phyloP scores from a whole-genome alignment of 345 rosid species.

The Alliaria petiolata region DNA sequence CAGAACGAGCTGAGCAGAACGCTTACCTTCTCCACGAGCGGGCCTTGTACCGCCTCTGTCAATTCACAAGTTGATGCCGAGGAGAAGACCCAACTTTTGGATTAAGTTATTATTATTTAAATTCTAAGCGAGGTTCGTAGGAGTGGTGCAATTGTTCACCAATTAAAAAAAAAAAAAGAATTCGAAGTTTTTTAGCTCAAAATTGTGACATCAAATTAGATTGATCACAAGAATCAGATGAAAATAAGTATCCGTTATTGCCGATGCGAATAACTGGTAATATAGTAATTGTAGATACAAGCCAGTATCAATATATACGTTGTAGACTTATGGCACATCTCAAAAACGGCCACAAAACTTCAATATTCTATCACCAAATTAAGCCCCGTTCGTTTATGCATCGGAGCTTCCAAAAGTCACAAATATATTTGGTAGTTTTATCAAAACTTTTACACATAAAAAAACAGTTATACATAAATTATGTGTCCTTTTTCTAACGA shows the following conservation, averaged over 20 bases:
- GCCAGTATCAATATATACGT: no score
- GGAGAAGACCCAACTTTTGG: constrained; percentile 33
- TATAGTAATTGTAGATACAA: no score
- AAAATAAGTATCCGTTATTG: no score
- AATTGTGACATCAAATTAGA: background rate
- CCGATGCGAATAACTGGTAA: no score
- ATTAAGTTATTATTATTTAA: background rate
- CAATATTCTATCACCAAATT: no score
- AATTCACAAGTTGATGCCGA: constrained; percentile 31
- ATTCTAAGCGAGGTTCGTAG: background rate
- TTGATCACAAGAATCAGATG: background rate
- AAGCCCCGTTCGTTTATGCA: no score
- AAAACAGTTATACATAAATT: background rate
- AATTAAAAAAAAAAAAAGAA: background rate
- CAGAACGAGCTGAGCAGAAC: constrained; percentile 54
- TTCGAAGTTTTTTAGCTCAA: background rate
- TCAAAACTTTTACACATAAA: background rate
- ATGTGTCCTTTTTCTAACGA: background rate
- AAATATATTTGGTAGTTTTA: background rate
- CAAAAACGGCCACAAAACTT: no score
- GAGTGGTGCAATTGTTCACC: background rate
- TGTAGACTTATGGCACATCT: no score
- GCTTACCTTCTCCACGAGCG: constrained; percentile 41
- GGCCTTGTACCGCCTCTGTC: constrained; percentile 29
- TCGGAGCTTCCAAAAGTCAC: background rate